Conservation (phyloP, 1,284 basidiomycete species). For the Gymnopus androsaceus region DNA sequence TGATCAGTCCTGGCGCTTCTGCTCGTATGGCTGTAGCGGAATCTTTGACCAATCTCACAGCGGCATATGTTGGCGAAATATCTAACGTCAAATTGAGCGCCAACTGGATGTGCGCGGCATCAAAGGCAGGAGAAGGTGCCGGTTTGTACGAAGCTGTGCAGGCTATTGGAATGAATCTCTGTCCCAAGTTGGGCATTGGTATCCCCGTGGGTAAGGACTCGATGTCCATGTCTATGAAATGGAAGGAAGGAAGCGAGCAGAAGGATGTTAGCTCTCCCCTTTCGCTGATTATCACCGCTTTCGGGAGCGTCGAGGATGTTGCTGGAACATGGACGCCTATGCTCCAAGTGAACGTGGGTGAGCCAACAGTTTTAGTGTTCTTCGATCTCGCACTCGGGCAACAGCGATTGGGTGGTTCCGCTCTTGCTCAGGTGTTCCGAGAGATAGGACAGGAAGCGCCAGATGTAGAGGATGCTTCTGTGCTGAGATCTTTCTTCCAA, state of each 20-base stretch:
- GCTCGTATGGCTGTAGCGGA: slow-evolving; percentile 97
- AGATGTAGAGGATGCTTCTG: slow-evolving; percentile 80
- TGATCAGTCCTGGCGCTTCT: slow-evolving; percentile 86
- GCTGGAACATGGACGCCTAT: slow-evolving; percentile 91
- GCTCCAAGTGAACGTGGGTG: slow-evolving; percentile 66
- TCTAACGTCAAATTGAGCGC: slow-evolving; percentile 89
- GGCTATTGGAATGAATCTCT: slow-evolving; percentile 92
- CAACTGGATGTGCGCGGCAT: slow-evolving; percentile 99
- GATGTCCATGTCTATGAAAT: slow-evolving; percentile 99
- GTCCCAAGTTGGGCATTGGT: slow-evolving; percentile 91
- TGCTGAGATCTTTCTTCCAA: slow-evolving; percentile 82
- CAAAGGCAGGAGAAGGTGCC: slow-evolving; percentile 88
- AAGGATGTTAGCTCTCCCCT: slow-evolving; percentile 89
- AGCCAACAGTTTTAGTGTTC: slow-evolving; percentile 80
- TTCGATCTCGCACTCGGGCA: slow-evolving; percentile 88
- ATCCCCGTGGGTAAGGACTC: slow-evolving; percentile 99
- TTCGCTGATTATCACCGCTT: slow-evolving; percentile 94
- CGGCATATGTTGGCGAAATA: slow-evolving; percentile 76
- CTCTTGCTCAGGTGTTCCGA: slow-evolving; percentile 93
- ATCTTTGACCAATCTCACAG: slow-evolving; percentile 89
- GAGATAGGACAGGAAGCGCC: slow-evolving; percentile 88
- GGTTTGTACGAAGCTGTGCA: slow-evolving; percentile 91
- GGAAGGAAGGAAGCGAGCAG: slow-evolving; percentile 68
- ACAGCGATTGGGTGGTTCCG: slow-evolving; percentile 91
- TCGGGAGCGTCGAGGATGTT: slow-evolving; percentile 85